Conservation (phyloP, 805 yeast genomes). For the Candida broadrunensis region DNA sequence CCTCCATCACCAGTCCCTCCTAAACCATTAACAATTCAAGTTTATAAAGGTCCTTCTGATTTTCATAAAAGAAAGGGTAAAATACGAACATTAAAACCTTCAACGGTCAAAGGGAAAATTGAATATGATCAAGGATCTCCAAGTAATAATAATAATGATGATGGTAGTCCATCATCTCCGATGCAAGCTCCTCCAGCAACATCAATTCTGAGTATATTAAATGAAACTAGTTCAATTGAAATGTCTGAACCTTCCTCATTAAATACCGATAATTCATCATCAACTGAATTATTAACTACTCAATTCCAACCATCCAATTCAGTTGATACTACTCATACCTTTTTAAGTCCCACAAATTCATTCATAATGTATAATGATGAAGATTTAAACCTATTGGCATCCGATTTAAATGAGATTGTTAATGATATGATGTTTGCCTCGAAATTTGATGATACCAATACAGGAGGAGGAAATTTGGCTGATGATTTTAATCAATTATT, state of each 20-base stretch:
- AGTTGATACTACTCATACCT: not conserved
- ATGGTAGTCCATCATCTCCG: not conserved
- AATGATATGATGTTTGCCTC: slow-evolving; percentile 36
- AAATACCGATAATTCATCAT: not conserved
- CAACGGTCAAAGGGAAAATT: not conserved
- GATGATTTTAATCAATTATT: not conserved
- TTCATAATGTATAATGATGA: slow-evolving; percentile 11
- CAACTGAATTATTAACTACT: not conserved
- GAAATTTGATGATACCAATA: slow-evolving; percentile 15
- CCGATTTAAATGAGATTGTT: slow-evolving; percentile 39
- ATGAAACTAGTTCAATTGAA: not conserved
- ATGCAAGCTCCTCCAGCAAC: not conserved
- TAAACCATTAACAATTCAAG: slow-evolving; percentile 11
- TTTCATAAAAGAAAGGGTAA: slow-evolving; percentile 1
- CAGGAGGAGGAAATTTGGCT: not conserved
- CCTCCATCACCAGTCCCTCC: not conserved
- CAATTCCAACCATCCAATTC: not conserved
- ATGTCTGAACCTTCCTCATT: not conserved
- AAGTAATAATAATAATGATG: not conserved
- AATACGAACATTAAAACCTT: not conserved
- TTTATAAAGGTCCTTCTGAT: slow-evolving; percentile 10
- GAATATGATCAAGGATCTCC: not conserved
- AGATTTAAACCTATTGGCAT: slow-evolving; percentile 35
- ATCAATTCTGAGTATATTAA: not conserved
- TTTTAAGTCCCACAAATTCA: slow-evolving; percentile 4